Evolutionary conservation across 352 stramenopile species (phyloP).

Genomic region (Phytopythium kandeliae): DNA sequence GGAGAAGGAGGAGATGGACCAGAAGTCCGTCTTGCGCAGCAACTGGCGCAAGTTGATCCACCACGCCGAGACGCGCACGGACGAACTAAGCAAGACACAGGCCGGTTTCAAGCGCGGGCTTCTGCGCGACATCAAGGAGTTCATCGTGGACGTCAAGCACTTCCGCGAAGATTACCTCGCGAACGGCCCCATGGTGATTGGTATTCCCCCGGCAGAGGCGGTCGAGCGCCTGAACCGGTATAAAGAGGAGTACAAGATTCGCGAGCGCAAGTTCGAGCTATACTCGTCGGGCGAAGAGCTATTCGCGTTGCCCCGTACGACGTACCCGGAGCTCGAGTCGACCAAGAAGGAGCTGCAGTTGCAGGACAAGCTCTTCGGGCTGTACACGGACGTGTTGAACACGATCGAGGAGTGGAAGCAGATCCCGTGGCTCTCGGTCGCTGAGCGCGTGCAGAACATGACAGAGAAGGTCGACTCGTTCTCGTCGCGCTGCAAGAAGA

Average conservation of each 20-base stretch:
- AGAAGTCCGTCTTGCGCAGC: slow-evolving; percentile 96
- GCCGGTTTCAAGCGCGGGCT: slow-evolving; percentile 95
- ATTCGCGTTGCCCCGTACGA: slow-evolving; percentile 94
- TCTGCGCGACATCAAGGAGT: slow-evolving; percentile 95
- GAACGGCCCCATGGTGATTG: slow-evolving; percentile 97
- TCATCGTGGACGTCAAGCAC: slow-evolving; percentile 95
- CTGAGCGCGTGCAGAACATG: slow-evolving; percentile 94
- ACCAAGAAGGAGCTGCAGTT: slow-evolving; percentile 97
- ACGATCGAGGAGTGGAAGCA: slow-evolving; percentile 97
- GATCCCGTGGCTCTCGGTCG: slow-evolving; percentile 93
- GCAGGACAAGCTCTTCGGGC: slow-evolving; percentile 91
- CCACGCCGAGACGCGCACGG: slow-evolving; percentile 90
- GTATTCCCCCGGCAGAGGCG: slow-evolving; percentile 93
- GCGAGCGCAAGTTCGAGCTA: slow-evolving; percentile 96
- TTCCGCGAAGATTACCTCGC: slow-evolving; percentile 95
- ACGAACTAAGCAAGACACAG: slow-evolving; percentile 95
- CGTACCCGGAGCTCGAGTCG: slow-evolving; percentile 95
- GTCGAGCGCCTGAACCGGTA: slow-evolving; percentile 96
- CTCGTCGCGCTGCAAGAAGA: slow-evolving; percentile 94
- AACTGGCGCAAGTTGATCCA: slow-evolving; percentile 98
- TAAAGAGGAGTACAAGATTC: slow-evolving; percentile 98
- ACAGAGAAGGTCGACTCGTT: slow-evolving; percentile 97
- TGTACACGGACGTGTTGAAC: slow-evolving; percentile 97
- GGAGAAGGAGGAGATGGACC: slow-evolving; percentile 99
- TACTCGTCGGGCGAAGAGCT: slow-evolving; percentile 96